These are phyloP conservation scores for Neopestalotiopsis sp. DNA, from an alignment of 2,329 filamentous ascomycete genomes.

Conservation along the genomic window DNA sequence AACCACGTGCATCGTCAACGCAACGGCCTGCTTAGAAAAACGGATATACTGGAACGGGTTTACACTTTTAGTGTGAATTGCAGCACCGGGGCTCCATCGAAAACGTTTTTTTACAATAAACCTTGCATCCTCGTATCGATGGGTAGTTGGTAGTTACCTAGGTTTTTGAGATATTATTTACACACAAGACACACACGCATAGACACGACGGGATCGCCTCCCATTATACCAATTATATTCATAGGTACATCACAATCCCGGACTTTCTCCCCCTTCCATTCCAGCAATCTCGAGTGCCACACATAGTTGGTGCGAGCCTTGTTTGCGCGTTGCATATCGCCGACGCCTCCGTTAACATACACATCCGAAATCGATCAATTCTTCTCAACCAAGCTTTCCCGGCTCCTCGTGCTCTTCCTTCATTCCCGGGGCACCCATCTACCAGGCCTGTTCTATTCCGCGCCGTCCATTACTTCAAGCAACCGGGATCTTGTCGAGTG, in stretches of 20 bases:
- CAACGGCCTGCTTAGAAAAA: no score
- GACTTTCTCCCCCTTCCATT: not conserved
- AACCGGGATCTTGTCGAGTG: not conserved
- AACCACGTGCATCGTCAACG: no score
- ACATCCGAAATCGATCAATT: not conserved
- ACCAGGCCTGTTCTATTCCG: not conserved
- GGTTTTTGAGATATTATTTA: constrained; percentile 2
- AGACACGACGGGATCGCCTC: not conserved
- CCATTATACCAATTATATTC: not conserved
- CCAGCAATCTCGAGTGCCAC: not conserved
- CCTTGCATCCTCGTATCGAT: not conserved
- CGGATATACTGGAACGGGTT: no score
- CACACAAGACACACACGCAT: not conserved
- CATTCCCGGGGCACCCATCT: not conserved
- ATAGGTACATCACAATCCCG: not conserved
- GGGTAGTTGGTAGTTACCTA: not conserved
- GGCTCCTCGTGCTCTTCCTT: constrained; percentile 4
- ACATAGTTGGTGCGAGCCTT: no score
- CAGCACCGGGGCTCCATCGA: not conserved
- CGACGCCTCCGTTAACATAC: not conserved
- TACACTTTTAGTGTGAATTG: not conserved
- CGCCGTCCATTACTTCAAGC: not conserved
- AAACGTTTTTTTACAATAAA: not conserved
- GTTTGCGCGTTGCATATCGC: not conserved
- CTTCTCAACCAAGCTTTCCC: no score